Evolutionary conservation across 352 stramenopile species (phyloP), one percentile per base, ranked within the genome.

Genomic region (Globisporangium rhizosaccharum): DNA sequence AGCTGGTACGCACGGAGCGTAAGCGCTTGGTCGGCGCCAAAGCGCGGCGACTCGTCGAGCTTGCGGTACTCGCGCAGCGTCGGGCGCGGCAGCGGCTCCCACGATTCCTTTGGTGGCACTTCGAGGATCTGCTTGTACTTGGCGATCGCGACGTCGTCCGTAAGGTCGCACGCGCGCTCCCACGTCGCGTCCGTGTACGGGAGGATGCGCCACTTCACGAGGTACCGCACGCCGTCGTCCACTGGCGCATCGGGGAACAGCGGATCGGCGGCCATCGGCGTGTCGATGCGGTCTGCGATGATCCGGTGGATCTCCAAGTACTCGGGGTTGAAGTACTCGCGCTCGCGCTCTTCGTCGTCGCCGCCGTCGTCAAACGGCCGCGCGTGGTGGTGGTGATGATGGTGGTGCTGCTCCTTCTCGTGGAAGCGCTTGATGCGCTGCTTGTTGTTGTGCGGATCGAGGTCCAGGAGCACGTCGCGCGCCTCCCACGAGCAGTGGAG

Each of bases 321-420:
- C 52, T 96, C 88, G 0, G 88, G 87, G 63, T 97, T 96, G 61
- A 96, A 96, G 55, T 92, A 95, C 62, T 96, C 85, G 17, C 85
- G 59, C 39, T 96, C 84, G 48, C 71, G 65, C 25, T 67, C 67
- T 9, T 51, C 53, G 50, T 76, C 69, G 6, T 53, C 51, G 50
- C 74, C 68, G 9, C 67, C 71, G 8, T 82, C 68, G 17, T 82
- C 65, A 41, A 53, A 60, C 2, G 65, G 55, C 23, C 77, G 66
- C 7, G 11, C 17, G 2, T 73, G 57, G 52, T 77, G 64, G 30
- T 75, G 70, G 41, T 77, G 75, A 12, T 71, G 63, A 8, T 76
- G 63, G n/a, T 78, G 74, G 15, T 62, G 52, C 30, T 75, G 66
- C 41, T 90, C 73, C 56, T 96, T 96, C 57, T 96, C 87, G 50